Evolutionary conservation across 176 grass and related monocot species (phyloP).

Genomic region (Oryza meyeriana): DNA sequence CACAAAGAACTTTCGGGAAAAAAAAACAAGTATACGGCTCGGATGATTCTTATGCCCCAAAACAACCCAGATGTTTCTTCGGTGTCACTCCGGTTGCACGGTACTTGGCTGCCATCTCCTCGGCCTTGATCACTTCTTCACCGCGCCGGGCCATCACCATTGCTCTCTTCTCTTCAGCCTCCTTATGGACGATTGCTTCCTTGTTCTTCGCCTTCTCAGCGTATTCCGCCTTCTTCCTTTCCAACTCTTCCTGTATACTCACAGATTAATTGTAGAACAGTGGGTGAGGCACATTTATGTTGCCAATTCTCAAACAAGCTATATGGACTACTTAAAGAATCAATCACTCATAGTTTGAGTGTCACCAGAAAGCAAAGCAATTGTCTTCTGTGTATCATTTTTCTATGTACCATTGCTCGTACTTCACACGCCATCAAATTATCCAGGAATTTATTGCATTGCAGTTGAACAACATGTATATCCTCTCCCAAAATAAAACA

Average conservation of each 20-base stretch:
- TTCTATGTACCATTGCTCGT: background rate
- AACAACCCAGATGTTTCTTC: conserved; percentile 79
- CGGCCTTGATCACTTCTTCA: conserved; percentile 72
- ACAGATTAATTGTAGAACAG: background rate
- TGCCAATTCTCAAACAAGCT: background rate
- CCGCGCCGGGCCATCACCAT: conserved; percentile 45
- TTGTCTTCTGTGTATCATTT: background rate
- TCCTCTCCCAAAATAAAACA: background rate
- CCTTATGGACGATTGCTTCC: conserved; percentile 56
- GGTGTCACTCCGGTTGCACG: conserved; percentile 58
- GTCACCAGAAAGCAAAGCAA: background rate
- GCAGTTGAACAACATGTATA: background rate
- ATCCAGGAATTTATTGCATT: background rate
- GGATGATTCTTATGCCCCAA: conserved; percentile 43
- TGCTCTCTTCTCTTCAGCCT: conserved; percentile 83
- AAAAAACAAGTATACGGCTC: background rate
- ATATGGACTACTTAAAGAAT: background rate
- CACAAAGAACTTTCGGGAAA: background rate
- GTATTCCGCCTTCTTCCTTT: conserved; percentile 74
- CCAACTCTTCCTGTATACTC: conserved; percentile 59
- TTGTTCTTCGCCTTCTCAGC: conserved; percentile 87
- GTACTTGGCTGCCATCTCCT: conserved; percentile 80
- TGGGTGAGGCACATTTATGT: background rate
- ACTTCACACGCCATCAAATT: no score
- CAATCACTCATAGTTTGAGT: background rate